Evolutionary conservation across 176 grass and related monocot genomes (phyloP).

Genomic region (Canna indica): DNA sequence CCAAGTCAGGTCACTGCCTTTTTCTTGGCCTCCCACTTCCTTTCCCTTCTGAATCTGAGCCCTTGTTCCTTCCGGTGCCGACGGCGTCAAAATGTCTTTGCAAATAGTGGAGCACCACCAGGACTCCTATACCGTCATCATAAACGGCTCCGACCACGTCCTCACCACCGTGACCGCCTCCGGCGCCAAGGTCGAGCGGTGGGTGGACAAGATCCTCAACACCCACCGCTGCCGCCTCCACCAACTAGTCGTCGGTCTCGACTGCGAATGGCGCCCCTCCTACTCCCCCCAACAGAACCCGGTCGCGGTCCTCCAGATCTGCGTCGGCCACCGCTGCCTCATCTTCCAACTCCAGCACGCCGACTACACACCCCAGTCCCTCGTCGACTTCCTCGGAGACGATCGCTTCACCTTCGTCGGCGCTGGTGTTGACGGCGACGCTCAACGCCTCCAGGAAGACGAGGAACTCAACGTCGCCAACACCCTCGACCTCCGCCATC

Average conservation of each 20-base stretch:
- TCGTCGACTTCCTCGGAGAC: conserved; percentile 25
- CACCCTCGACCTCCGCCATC: conserved; percentile 23
- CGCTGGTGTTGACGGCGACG: conserved; percentile 31
- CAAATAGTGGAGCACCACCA: no score
- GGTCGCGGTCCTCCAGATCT: conserved; percentile 56
- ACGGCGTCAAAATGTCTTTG: no score
- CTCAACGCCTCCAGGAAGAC: conserved; percentile 22
- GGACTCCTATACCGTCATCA: no score
- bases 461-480: conserved; percentile 11
- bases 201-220: conserved; percentile 25
- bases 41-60: no score
- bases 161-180: conserved; percentile 39
- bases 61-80: no score
- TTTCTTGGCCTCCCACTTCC: no score
- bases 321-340: conserved; percentile 45
- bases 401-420: conserved; percentile 33
- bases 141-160: no score
- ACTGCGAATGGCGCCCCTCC: conserved; percentile 48
- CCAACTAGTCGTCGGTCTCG: conserved; percentile 43
- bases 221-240: conserved; percentile 1
- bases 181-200: conserved; percentile 12
- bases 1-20: no score
- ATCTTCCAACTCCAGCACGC: conserved; percentile 36
- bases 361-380: conserved; percentile 15
- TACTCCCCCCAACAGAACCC: neutral